Conservation (phyloP, 176 grass and related monocot species). For the Triticum dicoccoides region DNA sequence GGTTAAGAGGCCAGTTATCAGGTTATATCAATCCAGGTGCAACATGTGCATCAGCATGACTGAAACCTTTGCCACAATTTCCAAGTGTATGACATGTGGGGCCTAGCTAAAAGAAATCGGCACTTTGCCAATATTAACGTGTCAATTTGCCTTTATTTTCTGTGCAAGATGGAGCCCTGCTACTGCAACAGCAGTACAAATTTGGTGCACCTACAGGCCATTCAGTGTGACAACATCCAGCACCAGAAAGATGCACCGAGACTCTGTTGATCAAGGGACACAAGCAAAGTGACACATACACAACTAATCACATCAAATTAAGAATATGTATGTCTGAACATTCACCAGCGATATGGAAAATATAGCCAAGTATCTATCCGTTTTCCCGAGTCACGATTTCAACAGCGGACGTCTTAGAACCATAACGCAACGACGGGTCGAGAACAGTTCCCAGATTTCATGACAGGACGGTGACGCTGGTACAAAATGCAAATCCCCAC, state of each 20-base stretch:
- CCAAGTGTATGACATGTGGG: no score
- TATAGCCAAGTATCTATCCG: slow-evolving; percentile 7
- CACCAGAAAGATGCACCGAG: not conserved
- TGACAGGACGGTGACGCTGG: slow-evolving; percentile 1
- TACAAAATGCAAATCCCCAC: slow-evolving; percentile 35
- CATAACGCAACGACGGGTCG: not conserved
- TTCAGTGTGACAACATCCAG: not conserved
- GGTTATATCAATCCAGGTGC: no score
- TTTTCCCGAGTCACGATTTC: slow-evolving; percentile 14
- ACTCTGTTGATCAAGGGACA: not conserved
- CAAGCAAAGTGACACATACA: not conserved
- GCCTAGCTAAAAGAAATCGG: no score
- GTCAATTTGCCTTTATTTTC: not conserved
- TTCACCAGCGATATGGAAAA: not conserved
- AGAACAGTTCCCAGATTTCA: slow-evolving; percentile 18
- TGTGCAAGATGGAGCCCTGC: not conserved
- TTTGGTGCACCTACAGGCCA: not conserved
- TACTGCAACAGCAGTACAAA: not conserved
- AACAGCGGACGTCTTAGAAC: slow-evolving; percentile 8
- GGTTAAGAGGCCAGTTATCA: no score
- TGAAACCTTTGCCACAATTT: no score
- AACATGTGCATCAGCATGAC: no score
- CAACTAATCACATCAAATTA: not conserved
- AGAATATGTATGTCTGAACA: not conserved
- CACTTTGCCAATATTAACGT: no score